These are phyloP conservation scores for Pyrrhoderma noxium DNA, from an alignment of 1,284 basidiomycete species.

Conservation along the genomic window DNA sequence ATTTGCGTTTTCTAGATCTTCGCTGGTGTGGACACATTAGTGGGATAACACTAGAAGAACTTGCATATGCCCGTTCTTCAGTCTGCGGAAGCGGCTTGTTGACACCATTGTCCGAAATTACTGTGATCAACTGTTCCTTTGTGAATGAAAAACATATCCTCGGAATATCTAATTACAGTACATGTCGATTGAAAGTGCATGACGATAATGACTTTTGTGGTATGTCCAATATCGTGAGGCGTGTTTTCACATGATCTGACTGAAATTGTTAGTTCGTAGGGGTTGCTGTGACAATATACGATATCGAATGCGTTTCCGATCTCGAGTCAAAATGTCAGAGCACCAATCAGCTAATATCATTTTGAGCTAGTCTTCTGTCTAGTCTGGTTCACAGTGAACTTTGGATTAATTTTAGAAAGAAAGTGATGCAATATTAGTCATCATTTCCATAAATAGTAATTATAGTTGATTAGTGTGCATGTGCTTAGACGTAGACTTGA, in stretches of 20 bases:
- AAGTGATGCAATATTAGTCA: too few species aligned
- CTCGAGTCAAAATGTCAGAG: slow-evolving; percentile 24
- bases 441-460: too few species aligned
- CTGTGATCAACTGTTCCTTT: slow-evolving; percentile 51
- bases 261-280: slow-evolving; percentile 30
- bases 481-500: too few species aligned
- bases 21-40: slow-evolving; percentile 54
- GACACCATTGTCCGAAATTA: slow-evolving; percentile 37
- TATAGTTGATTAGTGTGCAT: too few species aligned
- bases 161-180: slow-evolving; percentile 39
- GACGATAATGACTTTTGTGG: slow-evolving; percentile 46
- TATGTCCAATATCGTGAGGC: slow-evolving; percentile 29
- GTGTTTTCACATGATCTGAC: slow-evolving; percentile 5
- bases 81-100: slow-evolving; percentile 9
- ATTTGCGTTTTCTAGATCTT: slow-evolving; percentile 43
- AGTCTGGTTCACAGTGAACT: too few species aligned
- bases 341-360: slow-evolving; percentile 9
- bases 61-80: slow-evolving; percentile 35
- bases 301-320: slow-evolving; percentile 41
- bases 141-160: slow-evolving; percentile 50
- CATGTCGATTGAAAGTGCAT: slow-evolving; percentile 43
- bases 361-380: background rate
- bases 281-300: slow-evolving; percentile 49
- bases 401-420: too few species aligned
- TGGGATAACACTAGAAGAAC: slow-evolving; percentile 42